Evolutionary conservation across 805 yeast genomes (phyloP).

Genomic region (Saturnispora zaruensis): DNA sequence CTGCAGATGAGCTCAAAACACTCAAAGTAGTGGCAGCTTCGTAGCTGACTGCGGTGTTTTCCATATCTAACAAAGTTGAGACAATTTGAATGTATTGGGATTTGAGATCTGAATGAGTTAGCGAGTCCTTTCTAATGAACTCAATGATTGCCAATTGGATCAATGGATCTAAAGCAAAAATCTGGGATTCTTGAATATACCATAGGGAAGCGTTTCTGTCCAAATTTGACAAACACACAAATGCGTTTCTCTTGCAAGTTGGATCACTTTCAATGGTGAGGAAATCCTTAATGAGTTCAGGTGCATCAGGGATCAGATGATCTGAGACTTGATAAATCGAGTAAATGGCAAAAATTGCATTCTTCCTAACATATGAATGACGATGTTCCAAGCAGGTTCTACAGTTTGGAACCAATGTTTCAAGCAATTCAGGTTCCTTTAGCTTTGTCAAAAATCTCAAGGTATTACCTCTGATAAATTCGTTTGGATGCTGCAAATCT

Average conservation of each 20-base stretch:
- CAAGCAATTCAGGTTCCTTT: conserved; percentile 87
- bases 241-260: conserved; percentile 92
- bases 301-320: conserved; percentile 92
- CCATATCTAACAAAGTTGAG: conserved; percentile 61
- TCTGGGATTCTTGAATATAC: conserved; percentile 63
- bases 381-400: conserved; percentile 90
- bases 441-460: conserved; percentile 84
- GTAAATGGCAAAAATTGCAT: conserved; percentile 86
- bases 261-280: conserved; percentile 81
- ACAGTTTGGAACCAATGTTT: conserved; percentile 89
- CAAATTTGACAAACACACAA: conserved; percentile 73
- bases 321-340: conserved; percentile 77
- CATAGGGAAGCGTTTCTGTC: conserved; percentile 79
- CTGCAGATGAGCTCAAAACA: conserved; percentile 46
- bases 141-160: conserved; percentile 86
- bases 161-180: conserved; percentile 68
- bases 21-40: conserved; percentile 85
- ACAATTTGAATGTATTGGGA: conserved; percentile 65
- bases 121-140: conserved; percentile 78
- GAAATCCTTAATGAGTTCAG: conserved; percentile 67
- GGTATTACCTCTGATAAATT: conserved; percentile 91
- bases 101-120: conserved; percentile 52
- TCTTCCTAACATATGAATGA: conserved; percentile 95
- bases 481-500: conserved; percentile 97
- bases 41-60: conserved; percentile 67